Percentiles rank a stretch among this genome's conserved stretches.
These are phyloP conservation scores for Aspergillus diversus DNA, from an alignment of 495 filamentous ascomycete genomes.

Conservation along the genomic window DNA sequence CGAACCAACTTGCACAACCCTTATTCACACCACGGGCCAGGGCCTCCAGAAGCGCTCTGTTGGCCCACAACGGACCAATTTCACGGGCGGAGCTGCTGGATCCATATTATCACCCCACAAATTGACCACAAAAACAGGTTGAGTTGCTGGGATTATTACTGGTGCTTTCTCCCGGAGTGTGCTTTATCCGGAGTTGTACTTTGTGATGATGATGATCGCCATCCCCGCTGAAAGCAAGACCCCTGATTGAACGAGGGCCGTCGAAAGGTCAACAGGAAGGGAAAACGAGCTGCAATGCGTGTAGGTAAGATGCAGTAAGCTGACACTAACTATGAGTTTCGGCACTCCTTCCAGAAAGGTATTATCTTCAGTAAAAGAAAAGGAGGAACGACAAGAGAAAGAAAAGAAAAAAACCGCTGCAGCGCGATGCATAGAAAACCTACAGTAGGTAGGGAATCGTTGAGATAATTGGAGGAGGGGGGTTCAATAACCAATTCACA, in stretches of 20 bases:
- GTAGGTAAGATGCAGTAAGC: background rate
- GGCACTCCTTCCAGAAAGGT: background rate
- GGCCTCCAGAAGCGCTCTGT: background rate
- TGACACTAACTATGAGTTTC: background rate
- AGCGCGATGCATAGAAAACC: background rate
- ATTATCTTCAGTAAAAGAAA: background rate
- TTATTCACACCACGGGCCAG: background rate
- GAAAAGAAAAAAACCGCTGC: background rate
- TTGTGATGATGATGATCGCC: background rate
- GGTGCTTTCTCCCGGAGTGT: background rate
- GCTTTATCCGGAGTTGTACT: no score
- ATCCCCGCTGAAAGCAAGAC: background rate
- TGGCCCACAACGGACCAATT: background rate
- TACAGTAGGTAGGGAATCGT: background rate
- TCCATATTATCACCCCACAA: background rate
- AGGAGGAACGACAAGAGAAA: no score
- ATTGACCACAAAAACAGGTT: background rate
- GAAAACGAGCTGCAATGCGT: background rate
- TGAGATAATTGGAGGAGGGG: background rate
- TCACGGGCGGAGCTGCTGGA: background rate
- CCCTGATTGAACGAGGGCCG: background rate
- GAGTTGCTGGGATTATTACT: background rate
- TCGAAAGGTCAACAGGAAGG: background rate
- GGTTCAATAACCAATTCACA: conserved; percentile 1
- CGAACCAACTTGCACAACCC: background rate